Base-by-base conservation (phyloP, 2,329 filamentous ascomycete genomes). In the Nemania serpens region DNA sequence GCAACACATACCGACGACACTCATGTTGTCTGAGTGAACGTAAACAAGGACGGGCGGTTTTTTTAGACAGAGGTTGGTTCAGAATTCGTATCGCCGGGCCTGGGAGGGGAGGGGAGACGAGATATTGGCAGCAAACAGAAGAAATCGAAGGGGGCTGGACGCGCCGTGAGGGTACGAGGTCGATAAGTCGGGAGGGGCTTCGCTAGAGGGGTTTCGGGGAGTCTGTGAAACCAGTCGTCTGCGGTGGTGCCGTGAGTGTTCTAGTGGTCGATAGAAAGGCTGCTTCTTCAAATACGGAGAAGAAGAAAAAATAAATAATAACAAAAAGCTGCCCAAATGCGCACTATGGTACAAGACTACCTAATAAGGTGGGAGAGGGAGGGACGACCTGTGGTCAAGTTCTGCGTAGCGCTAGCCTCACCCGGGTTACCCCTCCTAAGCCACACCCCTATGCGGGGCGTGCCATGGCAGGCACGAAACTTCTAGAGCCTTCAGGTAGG, bases 1-100 rank as follows among this genome's bases (percentile, higher is more conserved):
- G 58, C 53, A n/a, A 33, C 7, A 65, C 70, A 67, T 78, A 84
- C 82, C 82, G 69, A 84, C 82, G 74, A 84, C 82, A 76, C 79
- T 82, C 82, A 84, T 73, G 39, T 71, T 84, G 77, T 66, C 79
- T 75, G 74, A 71, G 68, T 73, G 47, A 58, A 60, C 22, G 48
- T 68, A 62, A 67, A 66, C 65, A 66, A 68, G 63, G 33, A 46
- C 25, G 36, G 25, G 47, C 37, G 22, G 37, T 52, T 36, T 66
- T 34, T 55, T 49, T 55, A 45, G 3, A 47, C 33, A 29, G 20
- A 20, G 43, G 18, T 51, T 18, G 36, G 61, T 11, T 22, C 22
- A 47, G 49, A 13, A 17, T 36, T 33, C n/a, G 41, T 42, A 39
- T n/a, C 15, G 47, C 13, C 4, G 20, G 29, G 34, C 17, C 20